Percentiles rank a stretch among this genome's conserved stretches.
Conservation (phyloP, 1,284 basidiomycete species). For the Irpex sp. region DNA sequence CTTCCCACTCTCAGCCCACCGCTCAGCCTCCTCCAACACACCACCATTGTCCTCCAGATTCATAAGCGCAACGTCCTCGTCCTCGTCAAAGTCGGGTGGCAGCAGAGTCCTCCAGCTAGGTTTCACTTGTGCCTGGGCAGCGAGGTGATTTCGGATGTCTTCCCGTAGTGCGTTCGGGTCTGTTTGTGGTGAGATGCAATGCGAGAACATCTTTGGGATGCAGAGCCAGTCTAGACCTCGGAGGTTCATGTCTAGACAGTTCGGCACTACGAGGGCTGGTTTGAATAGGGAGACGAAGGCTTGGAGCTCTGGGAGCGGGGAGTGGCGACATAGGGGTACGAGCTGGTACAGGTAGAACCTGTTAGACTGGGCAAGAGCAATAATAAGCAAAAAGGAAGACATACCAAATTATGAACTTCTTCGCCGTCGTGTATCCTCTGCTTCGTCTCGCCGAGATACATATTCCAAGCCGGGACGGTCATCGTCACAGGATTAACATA, state of each 20-base stretch:
- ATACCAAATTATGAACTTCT: conserved; percentile 54
- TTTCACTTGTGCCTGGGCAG: conserved; percentile 1
- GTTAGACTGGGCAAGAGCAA: not conserved
- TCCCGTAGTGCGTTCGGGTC: conserved; percentile 21
- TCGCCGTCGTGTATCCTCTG: conserved; percentile 41
- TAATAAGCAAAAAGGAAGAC: conserved; percentile 17
- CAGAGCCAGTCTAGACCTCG: conserved; percentile 67
- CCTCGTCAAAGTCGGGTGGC: conserved; percentile 15
- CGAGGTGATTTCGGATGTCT: conserved; percentile 3
- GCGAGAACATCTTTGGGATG: conserved; percentile 64
- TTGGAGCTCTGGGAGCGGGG: conserved; percentile 80
- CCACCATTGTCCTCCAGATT: conserved; percentile 59
- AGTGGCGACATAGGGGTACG: conserved; percentile 82
- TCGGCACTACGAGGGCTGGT: conserved; percentile 73
- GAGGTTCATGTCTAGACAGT: conserved; percentile 65
- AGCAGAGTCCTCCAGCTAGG: conserved; percentile 15
- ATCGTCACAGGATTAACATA: conserved; percentile 78
- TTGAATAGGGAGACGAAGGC: conserved; percentile 76
- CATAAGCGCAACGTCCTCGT: conserved; percentile 46
- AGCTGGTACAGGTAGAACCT: conserved; percentile 42
- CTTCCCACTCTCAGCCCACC: conserved; percentile 51
- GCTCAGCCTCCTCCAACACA: conserved; percentile 38
- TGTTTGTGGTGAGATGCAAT: conserved; percentile 37
- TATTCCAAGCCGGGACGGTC: conserved; percentile 54
- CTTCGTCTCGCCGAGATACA: conserved; percentile 50